A percentile compares a stretch with the other conserved stretches of the same genome.
Evolutionary conservation across 805 yeast genomes (phyloP).

Genomic region (Wickerhamomyces sydowiorum): DNA sequence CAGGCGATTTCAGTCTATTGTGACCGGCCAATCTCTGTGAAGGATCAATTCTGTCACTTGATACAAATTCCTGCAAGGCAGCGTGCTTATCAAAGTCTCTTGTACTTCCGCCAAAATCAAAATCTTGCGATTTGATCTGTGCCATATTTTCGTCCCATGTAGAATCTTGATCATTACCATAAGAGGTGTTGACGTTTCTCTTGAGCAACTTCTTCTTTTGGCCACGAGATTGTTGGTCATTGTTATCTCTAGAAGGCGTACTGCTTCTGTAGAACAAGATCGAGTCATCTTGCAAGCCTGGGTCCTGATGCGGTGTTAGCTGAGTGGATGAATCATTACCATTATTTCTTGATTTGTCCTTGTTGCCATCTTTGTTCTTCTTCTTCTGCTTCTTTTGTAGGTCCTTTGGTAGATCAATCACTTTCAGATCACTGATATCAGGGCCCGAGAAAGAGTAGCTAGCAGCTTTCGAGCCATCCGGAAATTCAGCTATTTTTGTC

Average conservation of each 20-base stretch:
- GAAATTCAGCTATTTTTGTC: conserved; percentile 1
- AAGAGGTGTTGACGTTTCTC: conserved; percentile 7
- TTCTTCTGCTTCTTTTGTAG: conserved; percentile 17
- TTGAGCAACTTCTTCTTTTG: conserved; percentile 8
- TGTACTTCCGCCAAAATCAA: conserved; percentile 80
- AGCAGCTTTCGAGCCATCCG: conserved; percentile 7
- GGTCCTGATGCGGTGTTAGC: background rate
- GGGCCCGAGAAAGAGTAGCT: conserved; percentile 24
- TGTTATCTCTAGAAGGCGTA: background rate
- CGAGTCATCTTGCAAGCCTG: conserved; percentile 23
- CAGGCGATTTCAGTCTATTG: conserved; percentile 42
- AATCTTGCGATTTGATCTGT: conserved; percentile 52
- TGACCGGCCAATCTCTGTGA: conserved; percentile 67
- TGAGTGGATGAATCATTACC: background rate
- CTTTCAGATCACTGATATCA: conserved; percentile 49
- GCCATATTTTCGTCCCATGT: conserved; percentile 49
- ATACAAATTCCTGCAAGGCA: conserved; percentile 72
- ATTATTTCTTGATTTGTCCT: conserved; percentile 3
- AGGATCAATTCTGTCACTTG: conserved; percentile 55
- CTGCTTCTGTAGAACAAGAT: conserved; percentile 21
- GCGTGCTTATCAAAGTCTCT: conserved; percentile 75
- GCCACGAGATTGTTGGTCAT: conserved; percentile 3
- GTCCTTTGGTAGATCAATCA: conserved; percentile 43
- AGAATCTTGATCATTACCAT: conserved; percentile 26
- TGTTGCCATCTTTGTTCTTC: conserved; percentile 7